Evolutionary conservation across 495 filamentous ascomycete genomes (phyloP).

Genomic region (Pyronema omphalodes): DNA sequence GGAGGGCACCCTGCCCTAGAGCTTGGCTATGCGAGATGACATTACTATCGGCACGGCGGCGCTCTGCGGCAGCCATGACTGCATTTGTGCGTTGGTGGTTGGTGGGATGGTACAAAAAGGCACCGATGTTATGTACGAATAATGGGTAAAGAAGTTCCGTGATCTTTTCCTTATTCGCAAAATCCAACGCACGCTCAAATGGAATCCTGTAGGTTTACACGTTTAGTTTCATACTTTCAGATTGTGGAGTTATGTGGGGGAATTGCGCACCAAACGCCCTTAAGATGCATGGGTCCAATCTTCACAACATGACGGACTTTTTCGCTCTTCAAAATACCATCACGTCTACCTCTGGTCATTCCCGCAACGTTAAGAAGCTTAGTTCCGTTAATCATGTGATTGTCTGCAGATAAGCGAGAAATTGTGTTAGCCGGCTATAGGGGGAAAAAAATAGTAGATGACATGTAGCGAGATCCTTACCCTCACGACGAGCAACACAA

Average conservation of each 20-base stretch:
- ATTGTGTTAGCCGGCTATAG: conserved; percentile 8
- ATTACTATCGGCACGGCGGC: conserved; percentile 44
- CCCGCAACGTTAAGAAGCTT: conserved; percentile 93
- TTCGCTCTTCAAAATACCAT: conserved; percentile 95
- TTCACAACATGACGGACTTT: conserved; percentile 94
- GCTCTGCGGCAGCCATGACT: conserved; percentile 72
- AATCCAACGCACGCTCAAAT: conserved; percentile 87
- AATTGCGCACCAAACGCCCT: conserved; percentile 79
- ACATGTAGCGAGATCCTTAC: conserved; percentile 31
- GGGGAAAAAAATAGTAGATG: background rate
- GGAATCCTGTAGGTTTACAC: conserved; percentile 54
- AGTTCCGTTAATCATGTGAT: conserved; percentile 98
- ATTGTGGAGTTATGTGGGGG: background rate
- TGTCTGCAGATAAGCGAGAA: conserved; percentile 40
- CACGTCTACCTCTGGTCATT: conserved; percentile 89
- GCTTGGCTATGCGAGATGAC: conserved; percentile 25
- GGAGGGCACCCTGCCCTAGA: conserved; percentile 28
- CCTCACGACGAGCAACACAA: conserved; percentile 86
- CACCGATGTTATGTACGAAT: conserved; percentile 94
- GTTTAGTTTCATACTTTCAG: background rate
- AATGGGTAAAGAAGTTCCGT: conserved; percentile 87
- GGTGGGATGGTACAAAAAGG: conserved; percentile 80
- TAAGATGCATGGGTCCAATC: conserved; percentile 96
- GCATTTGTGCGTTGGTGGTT: conserved; percentile 67
- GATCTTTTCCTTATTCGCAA: conserved; percentile 99